These are phyloP conservation scores for Cystoderma amianthinum DNA, from an alignment of 768 basidiomycete species.

Conservation along the genomic window DNA sequence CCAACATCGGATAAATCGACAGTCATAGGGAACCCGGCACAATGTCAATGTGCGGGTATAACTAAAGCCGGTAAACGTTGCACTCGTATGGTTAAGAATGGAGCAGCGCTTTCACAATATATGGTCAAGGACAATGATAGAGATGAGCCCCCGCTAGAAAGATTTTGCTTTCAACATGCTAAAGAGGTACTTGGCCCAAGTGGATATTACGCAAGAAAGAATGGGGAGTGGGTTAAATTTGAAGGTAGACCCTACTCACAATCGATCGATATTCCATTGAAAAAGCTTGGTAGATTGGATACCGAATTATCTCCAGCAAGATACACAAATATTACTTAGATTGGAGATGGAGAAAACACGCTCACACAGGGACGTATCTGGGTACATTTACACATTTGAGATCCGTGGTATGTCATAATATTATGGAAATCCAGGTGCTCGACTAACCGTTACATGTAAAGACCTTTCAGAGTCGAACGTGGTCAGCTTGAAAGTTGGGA, in stretches of 20 bases:
- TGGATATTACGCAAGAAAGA: constrained; percentile 52
- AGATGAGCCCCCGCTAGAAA: constrained; percentile 19
- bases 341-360: constrained; percentile 41
- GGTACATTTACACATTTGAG: constrained; percentile 81
- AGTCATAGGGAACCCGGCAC: constrained; percentile 10
- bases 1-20: constrained; percentile 6
- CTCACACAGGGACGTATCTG: constrained; percentile 52
- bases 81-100: constrained; percentile 46
- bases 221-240: constrained; percentile 49
- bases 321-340: constrained; percentile 50
- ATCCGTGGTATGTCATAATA: constrained; percentile 49
- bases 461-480: constrained; percentile 9
- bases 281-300: constrained; percentile 51
- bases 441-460: not conserved
- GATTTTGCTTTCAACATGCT: constrained; percentile 63
- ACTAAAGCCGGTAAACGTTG: constrained; percentile 66
- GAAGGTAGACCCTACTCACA: constrained; percentile 30
- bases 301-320: constrained; percentile 50
- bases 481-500: constrained; percentile 73
- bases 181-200: constrained; percentile 43
- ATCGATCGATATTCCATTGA: constrained; percentile 1
- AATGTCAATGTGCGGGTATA: constrained; percentile 52
- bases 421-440: not conserved
- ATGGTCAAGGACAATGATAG: constrained; percentile 18
- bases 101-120: constrained; percentile 13